Evolutionary conservation across 2,329 filamentous ascomycete species (phyloP), one percentile per base, ranked within the genome.

Genomic region (Botrytis medusae): DNA sequence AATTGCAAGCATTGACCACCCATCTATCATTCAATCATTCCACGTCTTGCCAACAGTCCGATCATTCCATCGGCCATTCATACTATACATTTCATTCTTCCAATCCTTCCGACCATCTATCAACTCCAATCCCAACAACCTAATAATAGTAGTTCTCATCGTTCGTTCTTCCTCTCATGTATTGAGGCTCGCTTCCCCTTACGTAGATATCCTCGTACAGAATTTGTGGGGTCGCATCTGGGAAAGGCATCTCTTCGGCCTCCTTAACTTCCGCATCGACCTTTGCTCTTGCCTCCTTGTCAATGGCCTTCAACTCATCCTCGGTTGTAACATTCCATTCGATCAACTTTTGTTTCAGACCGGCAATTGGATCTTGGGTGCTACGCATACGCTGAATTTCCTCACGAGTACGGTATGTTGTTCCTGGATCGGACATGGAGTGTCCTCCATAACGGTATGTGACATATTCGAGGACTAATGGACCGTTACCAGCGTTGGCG

Each of bases 361-460:
- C 96, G 81, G 95, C 94, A 82, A 99, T 99, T 79, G 96, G 94
- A 86, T 99, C 96, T 86, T 98, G 93, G 86, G 96, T 99, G 80
- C 93, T 97, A 82, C 96, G 93, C 96, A 99, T 99, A 84, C 95
- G 95, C 88, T 98, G 95, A 82, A 99, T 97, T 87, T 99, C 96
- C 88, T 99, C 96, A 85, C 96, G 94, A 79, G 95, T 98, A 84
- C 95, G 92, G 92, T 99, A 99, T 81, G 96, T 98, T 84, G 96
- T 99, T 84, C 96, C 96, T 74, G 96, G 96, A 85, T 99, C 96
- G 82, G 95, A 98, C 96, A 99, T 99, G 86, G 94, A 98, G 91
- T 99, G 96, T 79, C 96, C 96, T 83, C 96, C 96, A 84, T 99
- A 99, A 82, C 96, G 91, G 92, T 99, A 99, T 80, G 96, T 99